A percentile compares a stretch with the other conserved stretches of the same genome.
phyloP scores from a whole-genome alignment of 2,329 filamentous ascomycete species.

The Fusarium brevicatenulatum region DNA sequence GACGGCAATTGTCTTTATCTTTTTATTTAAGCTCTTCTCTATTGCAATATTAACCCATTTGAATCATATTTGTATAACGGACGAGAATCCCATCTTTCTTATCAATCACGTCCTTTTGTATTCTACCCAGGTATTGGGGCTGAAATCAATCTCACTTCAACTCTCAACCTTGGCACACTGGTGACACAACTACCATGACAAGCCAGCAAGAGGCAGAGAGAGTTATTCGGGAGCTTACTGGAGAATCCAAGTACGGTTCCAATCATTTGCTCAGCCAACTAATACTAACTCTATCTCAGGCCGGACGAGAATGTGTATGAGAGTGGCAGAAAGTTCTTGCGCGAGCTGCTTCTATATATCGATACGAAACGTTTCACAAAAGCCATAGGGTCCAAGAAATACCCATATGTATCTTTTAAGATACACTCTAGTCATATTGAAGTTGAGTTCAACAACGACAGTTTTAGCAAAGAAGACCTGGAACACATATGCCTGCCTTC shows the following conservation, averaged over 20 bases:
- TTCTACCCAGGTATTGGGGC: too few relatives aligned
- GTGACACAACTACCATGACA: too few relatives aligned
- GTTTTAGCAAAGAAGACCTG: fast-evolving
- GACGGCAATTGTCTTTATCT: background rate
- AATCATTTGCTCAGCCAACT: too few relatives aligned
- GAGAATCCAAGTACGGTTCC: background rate
- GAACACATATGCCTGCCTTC: background rate
- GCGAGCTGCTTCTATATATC: background rate
- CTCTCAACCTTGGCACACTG: too few relatives aligned
- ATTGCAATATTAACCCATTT: fast-evolving
- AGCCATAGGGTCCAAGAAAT: fast-evolving
- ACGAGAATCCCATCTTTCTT: fast-evolving
- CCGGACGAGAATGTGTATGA: fast-evolving
- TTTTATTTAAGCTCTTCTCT: fast-evolving
- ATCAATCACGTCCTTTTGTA: background rate
- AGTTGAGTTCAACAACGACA: background rate
- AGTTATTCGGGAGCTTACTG: background rate
- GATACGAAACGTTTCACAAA: fast-evolving
- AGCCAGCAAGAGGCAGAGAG: background rate
- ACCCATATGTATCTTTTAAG: background rate
- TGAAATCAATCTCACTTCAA: too few relatives aligned
- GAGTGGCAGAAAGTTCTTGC: background rate
- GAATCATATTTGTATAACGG: fast-evolving
- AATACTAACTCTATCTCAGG: fast-evolving
- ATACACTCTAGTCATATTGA: background rate